Evolutionary conservation across 805 yeast species (phyloP), one percentile per base, ranked within the genome.

Genomic region (Metschnikowia bowlesiae): DNA sequence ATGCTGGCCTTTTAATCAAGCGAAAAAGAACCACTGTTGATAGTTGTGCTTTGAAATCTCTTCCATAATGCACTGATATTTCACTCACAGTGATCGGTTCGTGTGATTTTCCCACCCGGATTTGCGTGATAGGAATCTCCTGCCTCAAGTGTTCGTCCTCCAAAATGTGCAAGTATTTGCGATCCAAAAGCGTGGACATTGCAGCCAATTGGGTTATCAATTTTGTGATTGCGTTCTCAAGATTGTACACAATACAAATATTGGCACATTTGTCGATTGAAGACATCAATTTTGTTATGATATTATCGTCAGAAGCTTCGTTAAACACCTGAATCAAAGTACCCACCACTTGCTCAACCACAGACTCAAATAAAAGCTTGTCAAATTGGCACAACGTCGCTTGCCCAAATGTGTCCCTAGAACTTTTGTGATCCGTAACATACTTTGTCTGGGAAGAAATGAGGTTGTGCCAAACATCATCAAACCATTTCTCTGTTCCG

Each of bases 401-500:
- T 9, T 54, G 40, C 42, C 56, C 60, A 41, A 61, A 55, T 18
- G 58, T 64, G 6, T 34, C 47, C 30, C 47, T 46, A 1, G 50
- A 46, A 8, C 37, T 47, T 35, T 52, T 51, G 30, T 54, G 55
- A 11, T 57, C 55, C 6, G 54, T 52, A 3, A 56, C 60, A 44
- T 53, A 55, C 28, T 56, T 56, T 3, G 60, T 54, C 35, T 75
- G 80, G 29, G 79, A 76, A 1, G 80, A 75, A 39, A 87, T 79
- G 53, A 87, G 65, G 51, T 85, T 83, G 57, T 84, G 84, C 96
- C 96, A 87, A 31, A 72, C 75, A 61, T 87, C 92, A 62, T 91
- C 97, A 67, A 91, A 92, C 84, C 96, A 86, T 63, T 87, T 89
- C 18, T 89, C 87, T 9, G 90, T 88, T 13, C 92, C 94, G 63